Base-by-base conservation (phyloP, 2,329 filamentous ascomycete genomes). In the Aspergillus fumigatus region DNA sequence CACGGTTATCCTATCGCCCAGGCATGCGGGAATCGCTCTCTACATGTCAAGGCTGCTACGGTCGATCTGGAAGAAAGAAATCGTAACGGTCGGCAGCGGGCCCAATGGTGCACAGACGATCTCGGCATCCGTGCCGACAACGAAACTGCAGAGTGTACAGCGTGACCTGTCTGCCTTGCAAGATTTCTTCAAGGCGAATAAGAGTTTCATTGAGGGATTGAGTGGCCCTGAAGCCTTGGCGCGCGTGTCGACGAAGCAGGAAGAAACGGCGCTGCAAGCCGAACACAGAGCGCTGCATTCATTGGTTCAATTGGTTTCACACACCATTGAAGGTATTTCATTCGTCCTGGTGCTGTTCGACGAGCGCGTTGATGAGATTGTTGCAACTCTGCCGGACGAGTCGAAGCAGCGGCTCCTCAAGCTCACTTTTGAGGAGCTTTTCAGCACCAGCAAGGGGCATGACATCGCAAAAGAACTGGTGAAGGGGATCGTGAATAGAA, bases 401-500 rank as follows among this genome's bases (percentile, higher is more conserved):
- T 82, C 87, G 0, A 87, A 88, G 58, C 81, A 87, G 61, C 83
- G 86, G 57, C 85, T 96, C 52, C 82, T 84, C 57, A 83, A 87
- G 38, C 81, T 99, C 53, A 97, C 91, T 0, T 99, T 90, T 68
- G 91, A 97, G 71, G 84, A 85, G 48, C 84, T 99, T 0, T 97
- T 99, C 72, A 89, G 90, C 3, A 86, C 88, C 45, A 75, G 82
- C 5, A 82, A 86, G 19, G 94, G 94, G 32, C 91, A 91, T 65
- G 91, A 96, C 10, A 83, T 97, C 25, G 95, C 93, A 2, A 97
- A 96, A 73, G 84, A 96, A 54, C 81, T 99, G 1, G 94, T 99
- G 55, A 99, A 97, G 73, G 92, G 93, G 0, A 97, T 99, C 67
- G 94, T 99, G 54, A 97, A 97, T 73, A 87, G 92, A 67, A 99